Evolutionary conservation across 805 yeast genomes (phyloP), one percentile per base, ranked within the genome.

Genomic region (Teunomyces funiuensis): DNA sequence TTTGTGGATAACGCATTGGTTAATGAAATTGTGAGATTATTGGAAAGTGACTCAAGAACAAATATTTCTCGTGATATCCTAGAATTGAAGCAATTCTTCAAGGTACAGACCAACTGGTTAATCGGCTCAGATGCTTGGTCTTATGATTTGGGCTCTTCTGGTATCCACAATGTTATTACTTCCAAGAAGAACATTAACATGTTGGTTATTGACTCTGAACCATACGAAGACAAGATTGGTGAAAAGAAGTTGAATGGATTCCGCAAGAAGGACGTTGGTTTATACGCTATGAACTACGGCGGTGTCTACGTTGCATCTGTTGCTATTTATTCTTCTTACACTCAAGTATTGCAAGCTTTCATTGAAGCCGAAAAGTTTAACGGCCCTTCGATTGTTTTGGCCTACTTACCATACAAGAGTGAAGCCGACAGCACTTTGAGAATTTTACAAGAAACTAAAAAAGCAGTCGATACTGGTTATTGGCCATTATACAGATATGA

Each of bases 121-220:
- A 72, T 91, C 42, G 97, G 97, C 23, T 88, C 97, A 14, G 98
- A 91, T 61, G 80, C 93, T 23, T 91, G 98, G 98, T 78, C 96
- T 15, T 89, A 83, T 59, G 98, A 91, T 66, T 70, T 88, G 52
- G 98, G 98, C 31, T 73, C 85, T 47, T 85, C 96, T 5, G 96
- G 97, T 60, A 83, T 91, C 39, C 97, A 91, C 61, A 83, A 84
- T 53, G 83, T 88, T 3, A 69, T 91, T 33, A 66, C 89, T 19
- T 81, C 90, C 0, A 83, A 83, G 34, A 75, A 80, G 59, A 86
- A 88, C 58, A 67, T 91, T 52, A 91, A 91, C 61, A 76, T 91
- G 77, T 76, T 91, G 56, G 73, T 91, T 44, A 83, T 91, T 55
- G 97, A 91, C 60, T 84, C 90, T 11, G 90, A 88, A 57, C 91